Base-by-base conservation (phyloP, 2,329 filamentous ascomycete species). In the Calonectria henricotiae region DNA sequence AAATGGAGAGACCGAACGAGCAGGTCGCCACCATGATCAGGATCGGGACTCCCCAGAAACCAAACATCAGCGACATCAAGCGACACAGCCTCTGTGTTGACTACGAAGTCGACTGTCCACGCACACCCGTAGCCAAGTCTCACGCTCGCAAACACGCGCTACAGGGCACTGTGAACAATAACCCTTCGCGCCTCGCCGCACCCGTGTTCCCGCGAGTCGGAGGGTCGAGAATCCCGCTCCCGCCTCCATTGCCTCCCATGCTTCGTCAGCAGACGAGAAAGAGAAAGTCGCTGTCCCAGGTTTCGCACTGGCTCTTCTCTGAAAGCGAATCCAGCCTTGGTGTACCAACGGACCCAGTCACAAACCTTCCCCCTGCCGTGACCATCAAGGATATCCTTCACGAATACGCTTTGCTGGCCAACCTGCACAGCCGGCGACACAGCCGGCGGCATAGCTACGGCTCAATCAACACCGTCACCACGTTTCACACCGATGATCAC, bases 1-100 rank as follows among this genome's bases (percentile, higher is more conserved):
- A 58, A 20, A 2, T 39, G 20, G 35, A 58, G 35, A 15, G 11
- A 5, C 51, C 51, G 11, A 58, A 15, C 20, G 32, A 15, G 1
- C 32, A 39, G 32, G 35, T 58, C 3, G 51, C 51, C 0, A 58
- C 51, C 32, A 58, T 58, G 51, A 58, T 58, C 7, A 58, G 25
- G 51, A 39, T 58, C 8, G 51, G 32, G n/a, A 37, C 23, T 32
- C 35, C 23, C 35, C 51, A 39, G 51, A 58, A 58, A 5, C 51
- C 51, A 13, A 58, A 20, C 35, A 58, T 58, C 35, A 58, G 51
- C 51, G 35, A 58, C 32, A 20, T 58, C 35, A 58, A 58, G 32
- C 51, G 51, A 17, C 51, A 30, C 51, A 58, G 51, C 32, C 35
- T 58, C 20, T 58, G 51, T 32, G 32, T 58, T 4, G 51, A 58